These are phyloP conservation scores for Cicer judaicum DNA, from an alignment of 306 rosid genomes.

Conservation along the genomic window DNA sequence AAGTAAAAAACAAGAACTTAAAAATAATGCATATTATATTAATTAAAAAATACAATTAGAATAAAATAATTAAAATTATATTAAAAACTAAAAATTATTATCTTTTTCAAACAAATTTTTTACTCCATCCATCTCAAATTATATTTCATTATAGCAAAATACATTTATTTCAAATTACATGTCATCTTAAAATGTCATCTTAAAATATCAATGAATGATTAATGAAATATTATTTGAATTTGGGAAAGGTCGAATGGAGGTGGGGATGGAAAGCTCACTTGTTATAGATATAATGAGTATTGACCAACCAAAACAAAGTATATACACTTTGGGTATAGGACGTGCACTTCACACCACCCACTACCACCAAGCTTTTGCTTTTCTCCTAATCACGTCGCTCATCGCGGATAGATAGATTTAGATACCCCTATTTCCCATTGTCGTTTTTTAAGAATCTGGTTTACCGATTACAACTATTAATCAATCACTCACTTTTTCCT, in stretches of 20 bases:
- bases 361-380: slow-evolving; percentile 44
- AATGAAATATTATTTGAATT: background rate
- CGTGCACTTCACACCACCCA: slow-evolving; percentile 43
- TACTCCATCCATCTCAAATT: no score
- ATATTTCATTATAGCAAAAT: no score
- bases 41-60: no score
- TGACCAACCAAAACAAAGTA: slow-evolving; percentile 27
- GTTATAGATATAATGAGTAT: slow-evolving; percentile 17
- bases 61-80: no score
- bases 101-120: no score
- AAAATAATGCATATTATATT: no score
- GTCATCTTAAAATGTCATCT: no score
- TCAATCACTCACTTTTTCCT: background rate
- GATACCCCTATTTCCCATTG: slow-evolving; percentile 15
- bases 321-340: slow-evolving; percentile 37
- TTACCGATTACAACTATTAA: slow-evolving; percentile 6
- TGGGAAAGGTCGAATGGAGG: background rate
- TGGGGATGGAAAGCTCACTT: slow-evolving; percentile 14
- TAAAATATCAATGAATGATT: no score
- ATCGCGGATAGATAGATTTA: slow-evolving; percentile 45
- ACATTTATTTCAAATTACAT: no score
- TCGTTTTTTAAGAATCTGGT: slow-evolving; percentile 24
- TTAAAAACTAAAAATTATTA: no score
- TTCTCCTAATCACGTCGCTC: slow-evolving; percentile 52
- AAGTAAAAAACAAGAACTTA: no score